A percentile compares a stretch with the other conserved stretches of the same genome.
These are phyloP conservation scores for Sicyos baderoa DNA, from an alignment of 306 rosid species.

Conservation along the genomic window DNA sequence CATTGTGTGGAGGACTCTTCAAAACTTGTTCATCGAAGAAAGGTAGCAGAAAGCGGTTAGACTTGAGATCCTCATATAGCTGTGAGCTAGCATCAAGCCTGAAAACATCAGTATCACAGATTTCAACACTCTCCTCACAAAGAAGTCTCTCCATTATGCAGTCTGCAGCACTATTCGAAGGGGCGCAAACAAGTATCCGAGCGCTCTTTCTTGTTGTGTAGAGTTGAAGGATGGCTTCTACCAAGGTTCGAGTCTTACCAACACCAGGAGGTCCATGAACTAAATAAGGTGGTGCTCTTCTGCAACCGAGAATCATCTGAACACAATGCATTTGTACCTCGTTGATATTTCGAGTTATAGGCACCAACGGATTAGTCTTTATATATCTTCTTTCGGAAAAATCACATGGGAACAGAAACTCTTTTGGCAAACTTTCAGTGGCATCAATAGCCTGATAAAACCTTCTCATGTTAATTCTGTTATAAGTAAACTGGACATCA, in stretches of 20 bases:
- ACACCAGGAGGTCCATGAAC: slow-evolving; percentile 89
- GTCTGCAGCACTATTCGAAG: slow-evolving; percentile 91
- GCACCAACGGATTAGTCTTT: slow-evolving; percentile 34
- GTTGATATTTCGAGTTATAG: slow-evolving; percentile 48
- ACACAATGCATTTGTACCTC: slow-evolving; percentile 50
- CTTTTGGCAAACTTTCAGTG: slow-evolving; percentile 31
- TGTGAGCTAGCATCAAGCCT: slow-evolving; percentile 69
- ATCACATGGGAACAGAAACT: slow-evolving; percentile 56
- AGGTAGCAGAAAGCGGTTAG: slow-evolving; percentile 49
- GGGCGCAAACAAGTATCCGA: slow-evolving; percentile 72
- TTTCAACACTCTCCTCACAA: slow-evolving; percentile 26
- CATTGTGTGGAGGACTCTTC: slow-evolving; percentile 51
- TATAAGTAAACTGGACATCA: slow-evolving; percentile 56
- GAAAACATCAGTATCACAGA: slow-evolving; percentile 46
- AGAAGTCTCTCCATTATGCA: slow-evolving; percentile 60
- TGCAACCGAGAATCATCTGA: slow-evolving; percentile 71
- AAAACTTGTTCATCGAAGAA: slow-evolving; percentile 51
- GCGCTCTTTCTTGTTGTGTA: slow-evolving; percentile 32
- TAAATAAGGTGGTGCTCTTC: slow-evolving; percentile 70
- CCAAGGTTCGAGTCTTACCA: slow-evolving; percentile 67
- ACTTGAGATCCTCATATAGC: slow-evolving; percentile 54
- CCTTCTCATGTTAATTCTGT: slow-evolving; percentile 67
- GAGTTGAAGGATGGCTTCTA: slow-evolving; percentile 72
- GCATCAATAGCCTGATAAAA: slow-evolving; percentile 64
- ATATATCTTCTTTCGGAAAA: slow-evolving; percentile 37